Base-by-base conservation (phyloP, 2,329 filamentous ascomycete species). In the Eutypella sp. region DNA sequence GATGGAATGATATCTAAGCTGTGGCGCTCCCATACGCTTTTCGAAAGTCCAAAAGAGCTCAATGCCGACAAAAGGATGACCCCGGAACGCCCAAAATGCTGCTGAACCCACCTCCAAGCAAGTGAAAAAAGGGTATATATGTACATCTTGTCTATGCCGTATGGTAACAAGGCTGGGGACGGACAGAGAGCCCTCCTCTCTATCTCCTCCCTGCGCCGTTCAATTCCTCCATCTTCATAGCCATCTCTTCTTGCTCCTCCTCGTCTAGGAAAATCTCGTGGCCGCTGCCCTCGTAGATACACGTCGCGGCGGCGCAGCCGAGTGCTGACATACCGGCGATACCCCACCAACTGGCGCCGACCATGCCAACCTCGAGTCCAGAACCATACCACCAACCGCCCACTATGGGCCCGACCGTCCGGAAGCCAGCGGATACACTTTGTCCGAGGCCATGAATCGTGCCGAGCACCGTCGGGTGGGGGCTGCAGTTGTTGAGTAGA, bases 201-300 rank as follows among this genome's bases (percentile, higher is more conserved):
- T 33, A 33, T 33, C 11, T 33, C 29, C 29, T 33, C 13, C 16
- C 29, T n/a, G 5, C 29, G 11, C 13, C 16, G 29, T n/a, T 29
- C 7, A 13, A 15, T 20, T 39, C 36, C n/a, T 39, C 36, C 19
- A 23, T 15, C 36, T 16, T 22, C 20, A 19, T 3, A 39, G 20
- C 34, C 36, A 39, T 24, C 19, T 3, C 51, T 23, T 57, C 56
- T 19, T 60, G 56, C 22, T 57, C 55, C 13, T 60, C 56, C 5
- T 50, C 58, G 25, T 76, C 71, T 6, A 81, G 57, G 42, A 73
- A 64, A 22, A 80, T 75, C 62, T 84, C 80, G 60, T 83, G 80
- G 2, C 81, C 81, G 48, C 67, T 76, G 0, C 82, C 84, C 55
- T 87, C 84, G 31, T 79, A 70, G n/a, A 87, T 78, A 46, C 74